phyloP scores from a whole-genome alignment of 345 rosid species.

The Salix brachista region DNA sequence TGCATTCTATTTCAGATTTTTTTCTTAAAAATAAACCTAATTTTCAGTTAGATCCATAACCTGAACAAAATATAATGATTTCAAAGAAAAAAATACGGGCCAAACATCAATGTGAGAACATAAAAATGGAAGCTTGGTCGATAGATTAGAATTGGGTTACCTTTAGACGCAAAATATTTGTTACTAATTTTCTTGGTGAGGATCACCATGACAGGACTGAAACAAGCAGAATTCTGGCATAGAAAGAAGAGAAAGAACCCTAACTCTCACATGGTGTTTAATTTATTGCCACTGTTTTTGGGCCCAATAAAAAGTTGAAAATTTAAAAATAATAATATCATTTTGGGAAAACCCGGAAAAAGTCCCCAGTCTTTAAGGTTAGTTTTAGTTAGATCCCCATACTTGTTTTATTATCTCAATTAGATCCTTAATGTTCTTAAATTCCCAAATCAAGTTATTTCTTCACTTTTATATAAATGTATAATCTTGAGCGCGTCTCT shows the following conservation, averaged over 20 bases:
- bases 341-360: background rate
- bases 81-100: background rate
- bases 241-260: conserved; percentile 8
- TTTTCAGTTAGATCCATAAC: conserved; percentile 31
- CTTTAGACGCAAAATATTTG: conserved; percentile 13
- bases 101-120: conserved; percentile 8
- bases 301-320: background rate
- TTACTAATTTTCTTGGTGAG: conserved; percentile 6
- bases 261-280: conserved; percentile 6
- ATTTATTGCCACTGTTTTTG: conserved; percentile 19
- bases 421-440: too few species aligned
- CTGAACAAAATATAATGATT: conserved; percentile 1
- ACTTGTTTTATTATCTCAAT: too few species aligned
- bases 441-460: too few species aligned
- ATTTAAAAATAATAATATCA: background rate
- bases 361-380: too few species aligned
- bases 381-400: too few species aligned
- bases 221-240: conserved; percentile 11
- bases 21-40: conserved; percentile 10
- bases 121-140: conserved; percentile 19
- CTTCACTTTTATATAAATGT: too few species aligned
- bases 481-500: too few species aligned
- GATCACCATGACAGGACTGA: background rate
- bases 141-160: conserved; percentile 23
- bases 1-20: conserved; percentile 6